phyloP scores from a whole-genome alignment of 129 eudicot species.

The Solidago caesia region DNA sequence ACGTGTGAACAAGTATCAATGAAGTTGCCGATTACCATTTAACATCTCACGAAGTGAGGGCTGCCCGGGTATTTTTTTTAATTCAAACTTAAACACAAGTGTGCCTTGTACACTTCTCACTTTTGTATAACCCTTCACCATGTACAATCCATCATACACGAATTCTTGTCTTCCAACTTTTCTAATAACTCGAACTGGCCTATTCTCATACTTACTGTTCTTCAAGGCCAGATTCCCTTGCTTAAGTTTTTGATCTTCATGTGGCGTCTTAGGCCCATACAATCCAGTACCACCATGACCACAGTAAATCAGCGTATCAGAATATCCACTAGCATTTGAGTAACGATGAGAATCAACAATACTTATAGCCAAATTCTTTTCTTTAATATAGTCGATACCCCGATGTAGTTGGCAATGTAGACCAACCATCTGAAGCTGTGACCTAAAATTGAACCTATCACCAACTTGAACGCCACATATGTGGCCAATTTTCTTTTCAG shows the following conservation, averaged over 20 bases:
- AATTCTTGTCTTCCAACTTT: not conserved
- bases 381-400: constrained; percentile 57
- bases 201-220: constrained; percentile 35
- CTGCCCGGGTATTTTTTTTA: constrained; percentile 34
- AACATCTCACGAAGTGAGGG: constrained; percentile 24
- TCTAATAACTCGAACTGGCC: constrained; percentile 38
- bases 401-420: constrained; percentile 39
- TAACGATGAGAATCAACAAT: constrained; percentile 58
- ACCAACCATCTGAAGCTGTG: constrained; percentile 48
- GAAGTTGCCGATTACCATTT: not conserved
- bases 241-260: constrained; percentile 41
- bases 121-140: constrained; percentile 19
- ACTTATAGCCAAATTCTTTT: constrained; percentile 51
- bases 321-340: constrained; percentile 24
- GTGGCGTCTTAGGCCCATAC: not conserved
- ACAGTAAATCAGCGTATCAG: constrained; percentile 37
- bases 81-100: constrained; percentile 28
- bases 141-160: constrained; percentile 39
- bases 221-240: constrained; percentile 44
- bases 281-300: constrained; percentile 59
- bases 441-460: constrained; percentile 41
- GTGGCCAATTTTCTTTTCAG: constrained; percentile 35
- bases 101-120: constrained; percentile 38
- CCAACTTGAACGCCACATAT: constrained; percentile 58
- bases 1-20: not conserved